phyloP scores from a whole-genome alignment of 73 alveolate species.

The Tetrahymena malaccensis region DNA sequence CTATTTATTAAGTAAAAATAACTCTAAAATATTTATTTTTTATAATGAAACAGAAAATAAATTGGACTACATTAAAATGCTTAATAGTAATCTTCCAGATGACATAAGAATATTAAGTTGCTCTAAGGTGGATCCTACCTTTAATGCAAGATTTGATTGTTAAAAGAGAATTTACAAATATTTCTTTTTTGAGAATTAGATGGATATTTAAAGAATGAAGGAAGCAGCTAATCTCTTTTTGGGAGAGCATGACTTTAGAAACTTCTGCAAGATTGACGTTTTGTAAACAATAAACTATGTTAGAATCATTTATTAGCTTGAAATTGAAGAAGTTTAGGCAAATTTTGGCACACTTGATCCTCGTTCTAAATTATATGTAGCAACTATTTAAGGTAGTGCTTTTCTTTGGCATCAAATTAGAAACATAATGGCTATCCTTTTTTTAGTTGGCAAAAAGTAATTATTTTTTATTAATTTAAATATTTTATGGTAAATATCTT shows the following conservation, averaged over 20 bases:
- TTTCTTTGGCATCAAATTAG: constrained; percentile 96
- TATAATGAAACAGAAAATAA: neutral
- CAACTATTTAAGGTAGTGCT: constrained; percentile 82
- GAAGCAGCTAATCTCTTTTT: constrained; percentile 60
- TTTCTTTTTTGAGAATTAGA: constrained; percentile 63
- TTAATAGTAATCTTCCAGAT: constrained; percentile 78
- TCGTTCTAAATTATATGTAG: constrained; percentile 26
- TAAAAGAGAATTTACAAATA: constrained; percentile 88
- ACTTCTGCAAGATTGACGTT: constrained; percentile 87
- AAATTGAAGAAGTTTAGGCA: constrained; percentile 15
- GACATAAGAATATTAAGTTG: constrained; percentile 78
- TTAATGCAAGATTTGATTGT: constrained; percentile 93
- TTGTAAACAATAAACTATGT: constrained; percentile 14
- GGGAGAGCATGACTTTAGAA: constrained; percentile 90
- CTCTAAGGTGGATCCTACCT: constrained; percentile 74
- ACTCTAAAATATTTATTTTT: too few species aligned
- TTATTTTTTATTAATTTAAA: neutral
- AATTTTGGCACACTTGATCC: constrained; percentile 12
- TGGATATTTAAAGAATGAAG: constrained; percentile 66
- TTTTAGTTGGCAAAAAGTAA: constrained; percentile 80
- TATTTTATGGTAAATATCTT: neutral
- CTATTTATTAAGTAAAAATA: too few species aligned
- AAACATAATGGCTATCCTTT: constrained; percentile 87
- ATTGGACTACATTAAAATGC: constrained; percentile 17
- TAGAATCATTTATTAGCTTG: constrained; percentile 9